Base-by-base conservation (phyloP, 805 yeast species). In the Tetrapisispora fleetii region DNA sequence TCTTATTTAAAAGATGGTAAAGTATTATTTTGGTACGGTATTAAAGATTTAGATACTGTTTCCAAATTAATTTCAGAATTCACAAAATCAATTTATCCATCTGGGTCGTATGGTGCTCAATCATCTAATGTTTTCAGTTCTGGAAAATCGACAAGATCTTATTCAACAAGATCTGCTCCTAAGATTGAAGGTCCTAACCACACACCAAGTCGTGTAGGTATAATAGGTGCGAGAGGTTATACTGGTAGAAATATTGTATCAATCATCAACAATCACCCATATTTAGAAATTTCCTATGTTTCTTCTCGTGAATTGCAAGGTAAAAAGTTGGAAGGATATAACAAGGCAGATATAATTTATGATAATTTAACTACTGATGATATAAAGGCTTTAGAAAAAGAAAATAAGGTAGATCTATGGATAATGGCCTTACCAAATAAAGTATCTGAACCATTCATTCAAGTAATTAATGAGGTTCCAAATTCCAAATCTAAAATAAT, bases 351-450 rank as follows among this genome's bases (percentile, higher is more conserved):
- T 50, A 78, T 91, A 48, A 75, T 77, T 47, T 93, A 93, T 69
- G 86, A 86, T 52, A 93, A 90, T 68, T 74, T 93, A 58, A 90
- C 83, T 63, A 77, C 83, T 41, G 96, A 88, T 60, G 98, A 93
- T 58, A 83, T 93, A 55, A 80, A 80, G 61, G 70, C 73, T 54
- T 70, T 93, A 53, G 99, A 91, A 68, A 75, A 80, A 54, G 72
- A 79, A 43, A 79, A 81, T 45, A 85, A 79, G 47, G 86, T 93
- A 50, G 99, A 93, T 61, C 83, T 90, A 46, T 93, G 99, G 99
- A 95, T 95, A 27, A 93, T 95, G 99, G 99, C 99, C 1, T 76
- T 93, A 60, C 99, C 99, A 54, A 93, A 93, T 65, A 97, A 96
- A 44, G 96, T 93, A 37, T 93, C 98, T 63, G 81, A 81, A 63